Conservation (phyloP, 2,329 filamentous ascomycete species). For the Didymella glomerata region DNA sequence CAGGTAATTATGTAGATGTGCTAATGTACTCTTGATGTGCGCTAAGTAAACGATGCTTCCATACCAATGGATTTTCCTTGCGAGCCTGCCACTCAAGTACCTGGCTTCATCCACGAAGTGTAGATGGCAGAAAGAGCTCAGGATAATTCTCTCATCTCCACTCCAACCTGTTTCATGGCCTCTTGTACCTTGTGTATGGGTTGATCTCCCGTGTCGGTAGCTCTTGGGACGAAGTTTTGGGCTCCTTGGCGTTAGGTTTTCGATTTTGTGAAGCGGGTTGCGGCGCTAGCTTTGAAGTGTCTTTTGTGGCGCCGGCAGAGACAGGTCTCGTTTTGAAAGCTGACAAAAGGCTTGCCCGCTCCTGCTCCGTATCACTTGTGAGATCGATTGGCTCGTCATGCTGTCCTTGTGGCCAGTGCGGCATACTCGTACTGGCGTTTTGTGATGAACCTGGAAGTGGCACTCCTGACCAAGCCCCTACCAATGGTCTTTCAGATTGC, state of each 20-base stretch:
- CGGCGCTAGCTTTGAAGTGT: neutral
- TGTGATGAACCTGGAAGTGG: neutral
- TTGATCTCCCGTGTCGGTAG: neutral
- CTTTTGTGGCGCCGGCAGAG: neutral
- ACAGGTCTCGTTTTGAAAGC: slow-evolving; percentile 21
- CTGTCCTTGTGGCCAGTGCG: neutral
- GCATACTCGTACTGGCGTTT: neutral
- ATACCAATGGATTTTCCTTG: neutral
- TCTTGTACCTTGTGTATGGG: slow-evolving; percentile 2
- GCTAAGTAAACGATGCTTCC: neutral
- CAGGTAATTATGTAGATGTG: neutral
- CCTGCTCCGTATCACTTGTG: slow-evolving; percentile 27
- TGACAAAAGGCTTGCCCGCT: slow-evolving; percentile 24
- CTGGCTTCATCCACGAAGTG: neutral
- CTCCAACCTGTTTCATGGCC: neutral
- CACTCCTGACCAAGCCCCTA: too few relatives aligned
- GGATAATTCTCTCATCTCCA: neutral
- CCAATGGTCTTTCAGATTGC: slow-evolving; percentile 1
- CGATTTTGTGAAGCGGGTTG: neutral
- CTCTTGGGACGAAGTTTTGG: neutral
- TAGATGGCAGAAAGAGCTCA: neutral
- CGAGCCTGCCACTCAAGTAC: neutral
- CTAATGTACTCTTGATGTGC: neutral
- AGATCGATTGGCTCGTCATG: slow-evolving; percentile 26
- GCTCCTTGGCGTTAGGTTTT: neutral